Conservation (phyloP, 345 rosid species). For the Reutealis trisperma region DNA sequence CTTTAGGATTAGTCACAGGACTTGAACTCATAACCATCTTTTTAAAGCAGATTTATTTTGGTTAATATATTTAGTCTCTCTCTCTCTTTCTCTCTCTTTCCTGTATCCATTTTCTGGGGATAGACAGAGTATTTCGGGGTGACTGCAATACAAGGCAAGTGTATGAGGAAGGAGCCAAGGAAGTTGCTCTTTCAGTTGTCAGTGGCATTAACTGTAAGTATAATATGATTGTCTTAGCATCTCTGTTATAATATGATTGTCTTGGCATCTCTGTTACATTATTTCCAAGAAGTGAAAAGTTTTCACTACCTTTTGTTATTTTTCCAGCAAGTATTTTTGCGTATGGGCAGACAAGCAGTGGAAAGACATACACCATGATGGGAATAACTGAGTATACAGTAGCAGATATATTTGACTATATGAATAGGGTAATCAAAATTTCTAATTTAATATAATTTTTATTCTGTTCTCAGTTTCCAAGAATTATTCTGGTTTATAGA, state of each 20-base stretch:
- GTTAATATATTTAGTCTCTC: background rate
- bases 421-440: slow-evolving; percentile 55
- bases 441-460: slow-evolving; percentile 13
- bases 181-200: slow-evolving; percentile 89
- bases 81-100: slow-evolving; percentile 11
- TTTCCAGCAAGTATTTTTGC: slow-evolving; percentile 90
- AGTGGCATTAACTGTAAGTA: slow-evolving; percentile 86
- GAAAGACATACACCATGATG: slow-evolving; percentile 97
- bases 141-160: slow-evolving; percentile 77
- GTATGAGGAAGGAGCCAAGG: slow-evolving; percentile 79
- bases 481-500: background rate
- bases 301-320: background rate
- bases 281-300: slow-evolving; percentile 4
- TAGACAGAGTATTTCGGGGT: slow-evolving; percentile 94
- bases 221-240: background rate
- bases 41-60: background rate
- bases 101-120: slow-evolving; percentile 25
- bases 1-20: background rate
- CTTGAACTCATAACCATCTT: background rate
- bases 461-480: slow-evolving; percentile 15
- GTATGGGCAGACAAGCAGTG: slow-evolving; percentile 99
- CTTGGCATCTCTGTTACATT: background rate
- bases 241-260: slow-evolving; percentile 14
- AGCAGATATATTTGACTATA: slow-evolving; percentile 87
- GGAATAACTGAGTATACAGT: slow-evolving; percentile 87